These are phyloP conservation scores for Chrysochromulina parva DNA, from an alignment of 78 protist species.

Conservation along the genomic window DNA sequence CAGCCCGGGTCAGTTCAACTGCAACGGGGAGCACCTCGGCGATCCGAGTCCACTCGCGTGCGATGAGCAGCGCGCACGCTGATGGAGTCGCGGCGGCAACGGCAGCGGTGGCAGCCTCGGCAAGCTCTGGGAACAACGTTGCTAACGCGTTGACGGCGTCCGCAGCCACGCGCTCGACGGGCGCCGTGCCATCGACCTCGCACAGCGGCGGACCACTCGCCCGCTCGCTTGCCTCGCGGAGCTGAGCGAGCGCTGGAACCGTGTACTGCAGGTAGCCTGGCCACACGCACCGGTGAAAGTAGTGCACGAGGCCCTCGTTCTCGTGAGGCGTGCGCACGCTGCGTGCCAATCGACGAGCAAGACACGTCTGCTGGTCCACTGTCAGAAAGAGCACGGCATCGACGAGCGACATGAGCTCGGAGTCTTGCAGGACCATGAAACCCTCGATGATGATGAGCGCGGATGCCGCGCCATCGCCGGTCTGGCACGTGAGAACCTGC, in stretches of 20 bases:
- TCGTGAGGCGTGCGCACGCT: neutral
- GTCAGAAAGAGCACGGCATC: neutral
- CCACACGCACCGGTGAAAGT: neutral
- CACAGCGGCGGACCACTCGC: too few species aligned
- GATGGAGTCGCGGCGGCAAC: too few species aligned
- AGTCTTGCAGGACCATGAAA: neutral
- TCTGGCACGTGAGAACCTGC: neutral
- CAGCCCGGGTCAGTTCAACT: too few species aligned
- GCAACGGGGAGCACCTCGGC: too few species aligned
- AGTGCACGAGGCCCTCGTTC: neutral
- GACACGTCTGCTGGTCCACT: neutral
- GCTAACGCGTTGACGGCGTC: too few species aligned
- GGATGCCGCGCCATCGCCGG: neutral
- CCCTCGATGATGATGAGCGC: neutral
- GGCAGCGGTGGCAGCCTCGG: too few species aligned
- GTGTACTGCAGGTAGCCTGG: neutral
- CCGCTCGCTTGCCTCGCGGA: too few species aligned
- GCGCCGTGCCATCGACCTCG: too few species aligned
- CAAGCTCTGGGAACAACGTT: too few species aligned
- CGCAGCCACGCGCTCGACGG: too few species aligned
- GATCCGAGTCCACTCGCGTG: too few species aligned
- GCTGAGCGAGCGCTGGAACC: neutral
- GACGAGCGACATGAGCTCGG: neutral
- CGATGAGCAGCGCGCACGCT: too few species aligned
- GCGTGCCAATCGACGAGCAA: neutral